phyloP scores from a whole-genome alignment of 257 asterid species.

The Lavandula angustifolia region DNA sequence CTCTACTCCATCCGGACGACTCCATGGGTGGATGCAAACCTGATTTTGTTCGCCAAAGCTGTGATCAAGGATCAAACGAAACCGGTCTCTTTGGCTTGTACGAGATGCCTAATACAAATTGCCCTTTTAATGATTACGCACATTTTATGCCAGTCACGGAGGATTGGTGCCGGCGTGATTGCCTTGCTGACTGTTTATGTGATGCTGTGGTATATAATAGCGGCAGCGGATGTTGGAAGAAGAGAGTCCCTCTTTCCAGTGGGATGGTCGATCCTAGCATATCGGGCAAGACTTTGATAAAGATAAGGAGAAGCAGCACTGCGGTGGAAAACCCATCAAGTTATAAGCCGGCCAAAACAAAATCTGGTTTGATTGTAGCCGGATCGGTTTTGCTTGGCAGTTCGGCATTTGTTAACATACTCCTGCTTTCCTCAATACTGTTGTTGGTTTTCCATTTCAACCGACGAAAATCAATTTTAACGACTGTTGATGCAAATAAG shows the following conservation, averaged over 20 bases:
- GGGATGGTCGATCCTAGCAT: conserved; percentile 32
- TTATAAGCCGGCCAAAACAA: background rate
- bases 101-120: conserved; percentile 25
- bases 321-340: background rate
- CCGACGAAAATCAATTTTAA: background rate
- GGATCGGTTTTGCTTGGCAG: conserved; percentile 25
- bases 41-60: conserved; percentile 23
- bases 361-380: conserved; percentile 24
- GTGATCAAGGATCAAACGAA: conserved; percentile 25
- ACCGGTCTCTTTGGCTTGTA: background rate
- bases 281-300: conserved; percentile 27
- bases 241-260: conserved; percentile 34
- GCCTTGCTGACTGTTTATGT: too few relatives aligned
- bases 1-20: conserved; percentile 31
- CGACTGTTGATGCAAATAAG: background rate
- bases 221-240: too few relatives aligned
- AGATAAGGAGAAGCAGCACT: conserved; percentile 20
- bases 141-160: too few relatives aligned
- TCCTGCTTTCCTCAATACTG: too few relatives aligned
- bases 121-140: too few relatives aligned
- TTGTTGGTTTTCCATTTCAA: conserved; percentile 1
- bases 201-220: too few relatives aligned
- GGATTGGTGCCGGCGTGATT: too few relatives aligned
- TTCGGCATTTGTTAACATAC: conserved; percentile 27
- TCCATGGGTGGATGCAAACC: conserved; percentile 38